Evolutionary conservation across 495 filamentous ascomycete species (phyloP).

Genomic region (Bacidia rubella): DNA sequence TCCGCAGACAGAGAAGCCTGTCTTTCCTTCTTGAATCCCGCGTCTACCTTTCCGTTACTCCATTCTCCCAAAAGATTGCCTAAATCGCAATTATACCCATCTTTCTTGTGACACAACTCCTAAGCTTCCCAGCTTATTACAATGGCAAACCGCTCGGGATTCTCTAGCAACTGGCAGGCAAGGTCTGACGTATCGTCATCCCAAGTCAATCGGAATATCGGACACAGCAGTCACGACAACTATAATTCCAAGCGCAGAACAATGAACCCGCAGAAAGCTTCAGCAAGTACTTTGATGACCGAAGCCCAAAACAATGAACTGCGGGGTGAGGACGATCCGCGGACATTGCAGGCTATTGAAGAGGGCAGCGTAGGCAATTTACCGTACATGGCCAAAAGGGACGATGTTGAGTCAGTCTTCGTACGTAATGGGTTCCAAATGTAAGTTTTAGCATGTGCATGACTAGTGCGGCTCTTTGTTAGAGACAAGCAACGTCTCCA

Average conservation of each 20-base stretch:
- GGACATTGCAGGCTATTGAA: slow-evolving; percentile 27
- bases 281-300: neutral
- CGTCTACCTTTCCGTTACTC: no score
- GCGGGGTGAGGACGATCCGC: slow-evolving; percentile 10
- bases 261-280: neutral
- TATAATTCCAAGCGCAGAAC: neutral
- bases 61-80: no score
- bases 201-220: neutral
- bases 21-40: no score
- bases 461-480: neutral
- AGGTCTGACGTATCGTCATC: neutral
- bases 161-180: slow-evolving; percentile 12
- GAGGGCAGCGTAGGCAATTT: slow-evolving; percentile 52
- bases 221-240: neutral
- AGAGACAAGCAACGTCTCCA: neutral
- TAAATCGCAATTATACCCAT: no score
- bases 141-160: slow-evolving; percentile 4
- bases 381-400: slow-evolving; percentile 46
- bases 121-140: neutral
- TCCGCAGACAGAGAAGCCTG: no score
- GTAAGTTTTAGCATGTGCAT: slow-evolving; percentile 15
- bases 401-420: slow-evolving; percentile 48
- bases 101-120: no score
- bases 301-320: neutral
- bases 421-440: slow-evolving; percentile 31